Base-by-base conservation (phyloP, 2,329 filamentous ascomycete genomes). In the Cladorrhinum sp. region DNA sequence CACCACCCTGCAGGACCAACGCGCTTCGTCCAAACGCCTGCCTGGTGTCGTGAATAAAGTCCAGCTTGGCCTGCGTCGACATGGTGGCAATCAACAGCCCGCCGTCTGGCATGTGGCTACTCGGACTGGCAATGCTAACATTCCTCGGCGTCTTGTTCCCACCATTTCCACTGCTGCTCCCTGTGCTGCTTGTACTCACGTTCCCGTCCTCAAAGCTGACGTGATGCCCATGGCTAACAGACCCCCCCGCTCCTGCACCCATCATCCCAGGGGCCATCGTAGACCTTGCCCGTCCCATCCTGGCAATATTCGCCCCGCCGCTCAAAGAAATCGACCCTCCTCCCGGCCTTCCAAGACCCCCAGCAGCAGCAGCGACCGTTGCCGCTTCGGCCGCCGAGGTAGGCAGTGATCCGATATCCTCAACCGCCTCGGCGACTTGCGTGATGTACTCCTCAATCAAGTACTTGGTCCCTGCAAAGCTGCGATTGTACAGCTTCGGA, bases 371-470 rank as follows among this genome's bases (percentile, higher is more conserved):
- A 26, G 18, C 54, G 30, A 57, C 39, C 24, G 33, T 5, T 10
- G 56, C 20, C 39, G 46, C 48, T n/a, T 39, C 54, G 49, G 57
- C 46, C 57, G 59, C 78, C 18, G 79, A 80, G 0, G 85, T 88
- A 20, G 89, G 86, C 57, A 91, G 80, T 20, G 73, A 77, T 26
- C 87, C 87, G 39, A 97, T 87, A 70, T 93, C 88, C 63, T 90
- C 85, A 58, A 96, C 86, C 1, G 91, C 89, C 61, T 89, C 84
- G n/a, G 89, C 89, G 36, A 96, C 88, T 71, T 94, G 87, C 0
- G 88, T 87, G 64, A 96, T 88, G 71, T 97, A 97, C 73, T 96
- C 90, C 71, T 96, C 92, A 64, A 97, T 96, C 53, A 96, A 77
- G 57, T 90, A 84, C 73, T 97, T 97, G 1, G 93, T 96, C 16